Base-by-base conservation (phyloP, 208 protist genomes). In the Wallacemonas sp. region DNA sequence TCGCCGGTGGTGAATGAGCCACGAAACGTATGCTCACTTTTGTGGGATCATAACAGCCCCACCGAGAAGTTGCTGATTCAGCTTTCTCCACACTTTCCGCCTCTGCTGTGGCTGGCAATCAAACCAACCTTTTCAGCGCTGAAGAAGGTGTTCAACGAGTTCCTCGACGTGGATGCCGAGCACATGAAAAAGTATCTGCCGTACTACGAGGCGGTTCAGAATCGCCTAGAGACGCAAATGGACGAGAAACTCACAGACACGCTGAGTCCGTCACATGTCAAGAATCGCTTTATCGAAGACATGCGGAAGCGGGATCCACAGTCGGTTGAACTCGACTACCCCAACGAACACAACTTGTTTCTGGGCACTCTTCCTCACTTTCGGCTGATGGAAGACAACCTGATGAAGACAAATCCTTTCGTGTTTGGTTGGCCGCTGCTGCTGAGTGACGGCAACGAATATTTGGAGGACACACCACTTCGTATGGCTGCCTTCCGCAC, bases 381-480 rank as follows among this genome's bases (percentile, higher is more conserved):
- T 70, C 80, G 85, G 4, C 55, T 91, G 10, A 60, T 90, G 13
- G 89, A 97, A 68, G 83, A 94, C 58, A 63, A 66, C 4, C 68
- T 94, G 55, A 91, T 96, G 84, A 95, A 95, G 69, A 80, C 68
- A 19, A 97, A 97, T 63, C 78, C 94, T 0, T 97, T 96, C 72
- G 76, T 97, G 17, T 97, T 97, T 78, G 89, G 88, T 9, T 97
- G 91, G 88, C 94, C 94, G 9, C 58, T 97, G 22, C 54, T 97
- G 39, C 69, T 96, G 53, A 93, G 90, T 53, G 87, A 94, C 48
- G 87, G 87, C 15, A 97, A 97, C 68, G 70, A 87, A 46, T 68
- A 90, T 61, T 69, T 94, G 38, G 77, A 95, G 41, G 89, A 90
- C 44, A 91, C 86, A 0, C 79, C 81, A 26, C 73, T 94, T 29